Evolutionary conservation across 2,329 filamentous ascomycete genomes (phyloP).

Genomic region (Trichoderma asperellum): DNA sequence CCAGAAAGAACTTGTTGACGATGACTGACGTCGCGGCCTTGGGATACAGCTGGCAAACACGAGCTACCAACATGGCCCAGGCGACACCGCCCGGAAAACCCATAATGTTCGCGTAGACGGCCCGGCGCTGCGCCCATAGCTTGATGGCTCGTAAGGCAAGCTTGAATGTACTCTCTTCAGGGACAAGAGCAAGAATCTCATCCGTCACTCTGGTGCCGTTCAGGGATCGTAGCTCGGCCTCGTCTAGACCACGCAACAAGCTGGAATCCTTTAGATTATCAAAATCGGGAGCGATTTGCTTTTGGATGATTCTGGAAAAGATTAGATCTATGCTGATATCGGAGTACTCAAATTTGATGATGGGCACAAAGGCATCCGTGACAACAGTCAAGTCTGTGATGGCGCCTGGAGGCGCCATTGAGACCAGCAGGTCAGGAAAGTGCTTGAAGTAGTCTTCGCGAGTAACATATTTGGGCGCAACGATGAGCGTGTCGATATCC

Average conservation of each 20-base stretch:
- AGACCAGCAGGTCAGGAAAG: slow-evolving; percentile 78
- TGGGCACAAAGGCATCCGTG: slow-evolving; percentile 88
- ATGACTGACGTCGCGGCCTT: slow-evolving; percentile 87
- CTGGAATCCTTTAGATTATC: slow-evolving; percentile 80
- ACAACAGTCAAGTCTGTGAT: slow-evolving; percentile 86
- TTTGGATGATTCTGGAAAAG: slow-evolving; percentile 74
- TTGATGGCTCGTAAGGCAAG: slow-evolving; percentile 91
- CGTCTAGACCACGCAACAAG: slow-evolving; percentile 82
- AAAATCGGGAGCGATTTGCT: slow-evolving; percentile 68
- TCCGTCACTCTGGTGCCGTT: slow-evolving; percentile 95
- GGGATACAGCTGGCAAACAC: slow-evolving; percentile 94
- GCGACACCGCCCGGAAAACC: slow-evolving; percentile 96
- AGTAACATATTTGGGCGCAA: slow-evolving; percentile 85
- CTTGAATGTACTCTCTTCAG: slow-evolving; percentile 86
- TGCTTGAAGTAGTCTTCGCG: slow-evolving; percentile 90
- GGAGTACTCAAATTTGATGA: slow-evolving; percentile 93
- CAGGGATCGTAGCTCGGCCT: slow-evolving; percentile 82
- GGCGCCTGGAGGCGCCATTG: slow-evolving; percentile 75
- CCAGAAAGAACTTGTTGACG: slow-evolving; percentile 90
- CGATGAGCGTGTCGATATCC: slow-evolving; percentile 95
- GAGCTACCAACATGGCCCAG: slow-evolving; percentile 96
- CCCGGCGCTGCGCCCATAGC: slow-evolving; percentile 90
- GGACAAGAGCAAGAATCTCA: slow-evolving; percentile 86
- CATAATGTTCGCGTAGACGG: slow-evolving; percentile 94
- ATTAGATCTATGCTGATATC: slow-evolving; percentile 96